Evolutionary conservation across 352 stramenopile genomes (phyloP), one percentile per base, ranked within the genome.

Genomic region (Phytophthora pseudosyringae): DNA sequence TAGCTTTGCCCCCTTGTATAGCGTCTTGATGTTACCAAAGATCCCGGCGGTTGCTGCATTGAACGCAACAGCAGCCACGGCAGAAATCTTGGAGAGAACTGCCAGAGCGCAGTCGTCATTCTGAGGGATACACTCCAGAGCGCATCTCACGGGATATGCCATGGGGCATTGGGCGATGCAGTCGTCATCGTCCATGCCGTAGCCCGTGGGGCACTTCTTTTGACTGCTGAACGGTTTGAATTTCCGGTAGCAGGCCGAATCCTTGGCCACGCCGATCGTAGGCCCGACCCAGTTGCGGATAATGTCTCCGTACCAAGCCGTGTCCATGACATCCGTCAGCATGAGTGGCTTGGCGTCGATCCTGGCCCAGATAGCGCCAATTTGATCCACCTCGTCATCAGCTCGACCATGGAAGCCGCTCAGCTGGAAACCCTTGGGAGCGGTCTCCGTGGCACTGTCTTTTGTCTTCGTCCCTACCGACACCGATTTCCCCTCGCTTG

Each of bases 91-190:
- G 3, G n/a, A 35, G 5, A 67, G 15, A 57, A 57, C 11, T 13
- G 26, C 50, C 1, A 67, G n/a, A 0, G 43, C 32, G 52, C 59
- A 67, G 36, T 62, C 44, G 18, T 67, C 59, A 25, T 67, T 67
- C 18, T 67, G 48, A 72, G 75, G 80, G 21, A 89, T 73, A 36
- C 59, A 67, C 26, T 67, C 59, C 1, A 38, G 4, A n/a, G 4
- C 29, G n/a, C 59, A 67, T 12, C 13, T 15, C 3, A 91, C 82
- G 0, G 82, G 82, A 59, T 89, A 91, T 43, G 88, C 66, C 12
- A 89, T 31, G 0, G 82, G 80, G 31, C 82, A 91, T 55, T 86
- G 68, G 3, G 80, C 71, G 61, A 80, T 86, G 65, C 81, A 90
- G 8, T 78, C 80, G n/a, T 68, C 67, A 46, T 86, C 47, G 1